Conservation (phyloP, 164 flowering plant genomes). For the Vitis vinifera region ASM3070453v1 NC_081819.1:6717501-6718000, state of each 20-base stretch:
- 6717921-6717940: slow-evolving; percentile 79
- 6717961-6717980: slow-evolving; percentile 87
- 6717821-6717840: slow-evolving; percentile 76
- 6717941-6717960: slow-evolving; percentile 92
- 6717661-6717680: slow-evolving; percentile 77
- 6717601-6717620: slow-evolving; percentile 44
- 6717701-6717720: background rate
- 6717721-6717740: background rate
- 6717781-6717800: background rate
- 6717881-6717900: slow-evolving; percentile 81
- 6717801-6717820: slow-evolving; percentile 74
- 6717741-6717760: background rate
- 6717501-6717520: too few species aligned
- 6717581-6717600: slow-evolving; percentile 7
- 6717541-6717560: too few species aligned
- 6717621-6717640: slow-evolving; percentile 80
- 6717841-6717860: slow-evolving; percentile 91
- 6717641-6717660: slow-evolving; percentile 90
- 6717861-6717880: slow-evolving; percentile 88
- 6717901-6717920: slow-evolving; percentile 74
- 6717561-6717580: slow-evolving; percentile 12
- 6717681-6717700: slow-evolving; percentile 47
- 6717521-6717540: too few species aligned
- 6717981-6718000: slow-evolving; percentile 87
- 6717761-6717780: too few species aligned